Evolutionary conservation across 805 yeast genomes (phyloP), one percentile per base, ranked within the genome.

Genomic region (Monosporozyma aquatica): DNA sequence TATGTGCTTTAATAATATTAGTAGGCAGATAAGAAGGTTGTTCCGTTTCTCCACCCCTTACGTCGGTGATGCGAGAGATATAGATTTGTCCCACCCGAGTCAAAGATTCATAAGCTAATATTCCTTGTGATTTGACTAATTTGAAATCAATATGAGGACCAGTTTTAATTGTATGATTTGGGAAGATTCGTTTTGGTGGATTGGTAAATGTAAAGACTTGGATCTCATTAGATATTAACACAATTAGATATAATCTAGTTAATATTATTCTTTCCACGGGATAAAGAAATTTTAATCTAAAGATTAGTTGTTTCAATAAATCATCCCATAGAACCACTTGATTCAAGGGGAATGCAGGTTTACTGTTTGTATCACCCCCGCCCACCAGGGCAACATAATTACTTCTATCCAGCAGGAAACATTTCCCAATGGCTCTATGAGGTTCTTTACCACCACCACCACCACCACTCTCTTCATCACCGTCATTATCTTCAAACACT

Each of bases 291-390:
- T 85, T 92, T 45, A 92, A 64, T 28, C 74, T 72, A 15, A 86
- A 68, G 4, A 89, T 82, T 23, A 80, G 79, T 50, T 78, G 79
- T 48, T 80, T 74, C 61, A 85, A 84, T 46, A 85, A 62, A 59
- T 90, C 97, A 62, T 90, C 97, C 95, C 96, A 92, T 14, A 90
- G 80, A 27, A 87, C 72, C 29, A 87, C 74, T 59, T 83, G 84
- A 64, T 85, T 86, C 50, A 76, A 70, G 1, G 95, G 83, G 54
- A 77, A 85, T 47, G 76, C 71, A 18, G 96, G 96, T 45, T 72
- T 72, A n/a, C 17, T 7, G 7, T 5, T 6, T 1, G 15, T 8
- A 22, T 17, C 18, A 4, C 5, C 27, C 4, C 96, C 96, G 1
- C 97, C 96, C 0, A 87, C 85, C 34, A 92, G 64, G 1, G 90